Evolutionary conservation across 2,329 filamentous ascomycete genomes (phyloP).

Genomic region (Cladosporium sp.): DNA sequence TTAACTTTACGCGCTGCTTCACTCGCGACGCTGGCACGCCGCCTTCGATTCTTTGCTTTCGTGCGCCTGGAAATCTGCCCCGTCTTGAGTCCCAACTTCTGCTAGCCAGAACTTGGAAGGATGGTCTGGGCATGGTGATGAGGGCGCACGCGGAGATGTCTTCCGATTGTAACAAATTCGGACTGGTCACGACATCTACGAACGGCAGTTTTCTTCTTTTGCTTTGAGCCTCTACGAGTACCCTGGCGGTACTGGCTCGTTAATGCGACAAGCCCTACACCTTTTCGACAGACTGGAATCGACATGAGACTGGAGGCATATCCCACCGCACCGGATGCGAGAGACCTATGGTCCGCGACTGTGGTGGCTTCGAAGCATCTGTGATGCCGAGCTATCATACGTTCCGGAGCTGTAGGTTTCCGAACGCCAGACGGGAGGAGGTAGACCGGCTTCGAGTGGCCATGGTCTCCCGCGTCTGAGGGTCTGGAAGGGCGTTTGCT

Average conservation of each 20-base stretch:
- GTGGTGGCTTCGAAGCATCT: slow-evolving; percentile 16
- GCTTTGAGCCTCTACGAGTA: slow-evolving; percentile 3
- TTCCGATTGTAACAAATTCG: slow-evolving; percentile 7
- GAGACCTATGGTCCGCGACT: slow-evolving; percentile 14
- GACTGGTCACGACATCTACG: slow-evolving; percentile 15
- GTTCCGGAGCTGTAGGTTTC: slow-evolving; percentile 27
- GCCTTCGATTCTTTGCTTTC: slow-evolving; percentile 8
- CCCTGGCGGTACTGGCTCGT: slow-evolving; percentile 8
- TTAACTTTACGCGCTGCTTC: slow-evolving; percentile 4
- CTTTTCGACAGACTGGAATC: slow-evolving; percentile 1
- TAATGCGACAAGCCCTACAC: slow-evolving; percentile 12
- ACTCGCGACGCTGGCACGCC: slow-evolving; percentile 8
- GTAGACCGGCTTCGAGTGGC: slow-evolving; percentile 32
- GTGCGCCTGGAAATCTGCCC: slow-evolving; percentile 12
- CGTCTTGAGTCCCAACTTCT: neutral
- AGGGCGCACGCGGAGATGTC: slow-evolving; percentile 14
- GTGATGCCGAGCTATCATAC: slow-evolving; percentile 15
- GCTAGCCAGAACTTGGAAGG: slow-evolving; percentile 6
- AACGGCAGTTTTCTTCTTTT: slow-evolving; percentile 13
- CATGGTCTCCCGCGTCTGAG: slow-evolving; percentile 11
- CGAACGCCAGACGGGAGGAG: slow-evolving; percentile 32
- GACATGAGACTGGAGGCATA: slow-evolving; percentile 8
- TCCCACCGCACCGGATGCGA: slow-evolving; percentile 12
- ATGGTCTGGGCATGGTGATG: slow-evolving; percentile 14
- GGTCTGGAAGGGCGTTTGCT: neutral